Evolutionary conservation across 2,329 filamentous ascomycete genomes (phyloP).

Genomic region (Grosmannia serpens): DNA sequence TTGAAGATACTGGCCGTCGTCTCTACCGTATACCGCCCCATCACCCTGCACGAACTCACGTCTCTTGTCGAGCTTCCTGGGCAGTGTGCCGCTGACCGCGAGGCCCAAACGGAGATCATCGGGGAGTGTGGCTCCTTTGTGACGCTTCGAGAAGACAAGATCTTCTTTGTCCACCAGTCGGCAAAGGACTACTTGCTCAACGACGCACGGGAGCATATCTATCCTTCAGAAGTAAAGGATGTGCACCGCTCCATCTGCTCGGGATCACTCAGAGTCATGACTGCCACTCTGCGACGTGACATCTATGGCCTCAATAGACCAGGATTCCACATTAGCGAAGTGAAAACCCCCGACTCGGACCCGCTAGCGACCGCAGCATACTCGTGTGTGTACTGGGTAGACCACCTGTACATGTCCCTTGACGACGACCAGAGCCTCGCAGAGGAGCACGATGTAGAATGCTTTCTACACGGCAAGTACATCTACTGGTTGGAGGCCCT

Average conservation of each 20-base stretch:
- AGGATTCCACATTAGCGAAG: slow-evolving; percentile 14
- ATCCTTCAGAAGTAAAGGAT: slow-evolving; percentile 15
- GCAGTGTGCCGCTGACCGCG: slow-evolving; percentile 3
- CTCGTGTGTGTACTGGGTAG: slow-evolving; percentile 22
- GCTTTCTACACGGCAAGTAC: slow-evolving; percentile 24
- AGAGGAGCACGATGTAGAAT: slow-evolving; percentile 15
- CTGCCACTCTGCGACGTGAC: slow-evolving; percentile 19
- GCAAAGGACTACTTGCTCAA: slow-evolving; percentile 28
- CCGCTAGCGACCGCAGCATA: slow-evolving; percentile 19
- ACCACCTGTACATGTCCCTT: slow-evolving; percentile 16
- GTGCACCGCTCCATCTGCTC: slow-evolving; percentile 21
- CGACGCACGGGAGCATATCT: slow-evolving; percentile 15
- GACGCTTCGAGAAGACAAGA: slow-evolving; percentile 15
- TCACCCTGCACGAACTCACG: slow-evolving; percentile 23
- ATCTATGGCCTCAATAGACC: slow-evolving; percentile 21
- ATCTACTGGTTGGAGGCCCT: slow-evolving; percentile 33
- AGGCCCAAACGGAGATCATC: slow-evolving; percentile 17
- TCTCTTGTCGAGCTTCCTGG: slow-evolving; percentile 6
- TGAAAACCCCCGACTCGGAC: slow-evolving; percentile 14
- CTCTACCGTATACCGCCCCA: slow-evolving; percentile 22
- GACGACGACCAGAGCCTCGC: slow-evolving; percentile 6
- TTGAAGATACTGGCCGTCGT: slow-evolving; percentile 21
- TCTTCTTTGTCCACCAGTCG: slow-evolving; percentile 30
- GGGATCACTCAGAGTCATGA: slow-evolving; percentile 22
- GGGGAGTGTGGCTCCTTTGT: slow-evolving; percentile 28